Base-by-base conservation (phyloP, 108 stramenopile genomes). In the Mayamaea pseudoterrestris region DNA sequence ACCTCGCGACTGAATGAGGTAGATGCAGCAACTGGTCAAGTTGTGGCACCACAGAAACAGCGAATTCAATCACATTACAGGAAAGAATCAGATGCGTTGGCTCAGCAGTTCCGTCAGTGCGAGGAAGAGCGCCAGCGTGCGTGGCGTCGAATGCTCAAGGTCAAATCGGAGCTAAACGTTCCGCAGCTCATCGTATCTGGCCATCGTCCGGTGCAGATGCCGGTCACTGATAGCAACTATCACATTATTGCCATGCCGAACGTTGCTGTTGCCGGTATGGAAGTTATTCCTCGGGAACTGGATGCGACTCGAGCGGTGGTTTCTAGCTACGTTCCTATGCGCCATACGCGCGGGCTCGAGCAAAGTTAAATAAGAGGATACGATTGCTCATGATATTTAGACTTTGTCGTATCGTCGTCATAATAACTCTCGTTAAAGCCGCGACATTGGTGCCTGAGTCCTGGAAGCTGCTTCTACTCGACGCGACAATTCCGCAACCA, bases 391-490 rank as follows among this genome's bases (percentile, higher is more conserved):
- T n/a, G n/a, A n/a, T n/a, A n/a, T n/a, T n/a, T n/a, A n/a, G n/a
- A n/a, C n/a, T n/a, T n/a, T n/a, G n/a, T n/a, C n/a, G n/a, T n/a
- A n/a, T n/a, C n/a, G n/a, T n/a, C n/a, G n/a, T n/a, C n/a, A n/a
- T n/a, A 42, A 7, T 44, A 7, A 21, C 18, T 7, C 2, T 44
- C 3, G 2, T 56, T 56, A 71, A 9, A 71, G 43, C 21, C 45
- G 55, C 7, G 69, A 34, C 53, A 47, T 30, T 0, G 73, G 73
- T 3, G 66, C 66, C 44, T 74, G 66, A 7, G 45, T 70, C 40
- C 87, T 58, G 48, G 79, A 81, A 41, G 68, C 71, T 20, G 48
- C 53, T 47, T 89, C 87, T 9, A 89, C 82, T 36, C 68, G 68
- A 37, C 82, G 50, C 1, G 77, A 79, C 5, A 84, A 48, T 30